Evolutionary conservation across 2,329 filamentous ascomycete genomes (phyloP).

Genomic region (Verticillium isaacii): DNA sequence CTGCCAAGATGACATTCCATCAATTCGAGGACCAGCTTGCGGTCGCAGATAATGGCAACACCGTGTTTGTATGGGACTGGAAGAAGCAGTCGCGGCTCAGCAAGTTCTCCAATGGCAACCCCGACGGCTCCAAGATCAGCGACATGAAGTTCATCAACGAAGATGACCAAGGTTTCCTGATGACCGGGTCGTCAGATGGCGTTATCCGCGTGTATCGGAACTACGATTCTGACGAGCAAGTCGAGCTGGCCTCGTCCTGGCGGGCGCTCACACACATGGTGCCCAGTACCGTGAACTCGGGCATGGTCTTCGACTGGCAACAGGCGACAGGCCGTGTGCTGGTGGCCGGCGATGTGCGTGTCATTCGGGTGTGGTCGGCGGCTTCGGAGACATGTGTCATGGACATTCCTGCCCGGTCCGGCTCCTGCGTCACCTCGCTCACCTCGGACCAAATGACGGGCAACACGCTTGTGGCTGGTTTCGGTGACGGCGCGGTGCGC

Average conservation of each 20-base stretch:
- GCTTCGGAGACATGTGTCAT: constrained; percentile 87
- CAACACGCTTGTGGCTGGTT: constrained; percentile 92
- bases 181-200: constrained; percentile 93
- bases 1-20: constrained; percentile 90
- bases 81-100: constrained; percentile 68
- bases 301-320: constrained; percentile 98
- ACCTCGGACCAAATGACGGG: constrained; percentile 98
- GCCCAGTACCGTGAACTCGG: constrained; percentile 88
- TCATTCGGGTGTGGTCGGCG: constrained; percentile 95
- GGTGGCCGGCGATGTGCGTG: constrained; percentile 93
- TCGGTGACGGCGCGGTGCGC: constrained; percentile 89
- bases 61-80: constrained; percentile 92
- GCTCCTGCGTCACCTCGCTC: constrained; percentile 90
- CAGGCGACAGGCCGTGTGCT: constrained; percentile 92
- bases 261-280: constrained; percentile 90
- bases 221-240: constrained; percentile 72
- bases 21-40: constrained; percentile 96
- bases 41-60: constrained; percentile 89
- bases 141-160: constrained; percentile 98
- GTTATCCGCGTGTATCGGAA: constrained; percentile 90
- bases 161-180: constrained; percentile 89
- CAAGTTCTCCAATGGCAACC: constrained; percentile 93
- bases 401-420: constrained; percentile 91
- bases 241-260: constrained; percentile 87
- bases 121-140: constrained; percentile 83